Evolutionary conservation across 2,329 filamentous ascomycete genomes (phyloP), one percentile per base, ranked within the genome.

Genomic region (Cadophora sp.): DNA sequence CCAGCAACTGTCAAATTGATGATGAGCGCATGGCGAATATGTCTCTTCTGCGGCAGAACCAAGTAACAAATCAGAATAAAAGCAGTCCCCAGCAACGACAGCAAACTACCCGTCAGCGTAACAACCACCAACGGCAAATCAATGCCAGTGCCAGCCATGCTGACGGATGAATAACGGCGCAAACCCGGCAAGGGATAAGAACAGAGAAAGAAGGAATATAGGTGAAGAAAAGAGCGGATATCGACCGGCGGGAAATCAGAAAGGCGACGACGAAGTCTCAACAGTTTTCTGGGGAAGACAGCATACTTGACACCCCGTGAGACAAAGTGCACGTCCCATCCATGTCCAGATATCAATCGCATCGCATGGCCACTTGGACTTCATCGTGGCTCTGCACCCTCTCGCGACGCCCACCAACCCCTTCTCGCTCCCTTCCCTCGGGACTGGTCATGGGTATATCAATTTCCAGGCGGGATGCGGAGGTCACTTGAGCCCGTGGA

Each of bases 1-100:
- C 62, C 62, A 14, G 62, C 62, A 46, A 64, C 37, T 9, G 62
- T 64, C 50, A 64, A 40, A 24, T 64, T 64, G n/a, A 64, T 64
- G 31, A 64, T 64, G 12, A 64, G 51, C 19, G 62, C 62, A 40
- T 64, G 62, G 34, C 62, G 62, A 48, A 64, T 58, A 46, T 64
- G 62, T 58, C 62, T 64, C 51, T 64, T 64, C 37, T 64, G 62
- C 24, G 62, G 62, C 51, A 64, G 19, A 16, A 64, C 26, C 50
- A 58, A 29, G 12, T 64, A 64, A 43, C 50, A 64, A n/a, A 64
- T 58, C 50, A 64, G 19, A 31, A 64, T 64, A 14, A 64, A 64
- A 12, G 50, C 6, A 26, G 62, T 64, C 5, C 62, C 62, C 31
- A 55, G 9, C 34, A 64, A 37, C 16, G 62, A 64, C 62, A 64